Percentiles rank a stretch among this genome's conserved stretches.
phyloP scores from a whole-genome alignment of 139 green algal species.

The Micractinium conductrix region DNA sequence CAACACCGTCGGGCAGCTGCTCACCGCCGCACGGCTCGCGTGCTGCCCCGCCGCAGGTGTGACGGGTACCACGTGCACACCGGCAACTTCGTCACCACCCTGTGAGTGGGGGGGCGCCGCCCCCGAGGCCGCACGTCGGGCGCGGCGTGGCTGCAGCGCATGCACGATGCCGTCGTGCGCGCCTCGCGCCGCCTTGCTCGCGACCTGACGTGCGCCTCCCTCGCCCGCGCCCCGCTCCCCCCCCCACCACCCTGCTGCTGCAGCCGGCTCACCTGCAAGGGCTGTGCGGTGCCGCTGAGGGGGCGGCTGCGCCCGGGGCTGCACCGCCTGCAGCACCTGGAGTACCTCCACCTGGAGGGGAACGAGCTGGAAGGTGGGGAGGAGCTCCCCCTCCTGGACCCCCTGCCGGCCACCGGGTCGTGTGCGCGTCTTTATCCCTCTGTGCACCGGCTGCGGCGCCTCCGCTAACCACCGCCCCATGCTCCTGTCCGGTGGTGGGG shows the following conservation, averaged over 20 bases:
- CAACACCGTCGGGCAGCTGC: too few relatives aligned
- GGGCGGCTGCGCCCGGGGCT: conserved; percentile 8
- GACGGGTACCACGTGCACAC: not conserved
- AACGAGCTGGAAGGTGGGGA: conserved; percentile 13
- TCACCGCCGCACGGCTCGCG: too few relatives aligned
- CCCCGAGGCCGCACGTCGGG: not conserved
- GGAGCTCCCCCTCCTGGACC: too few relatives aligned
- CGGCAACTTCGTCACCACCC: conserved; percentile 23
- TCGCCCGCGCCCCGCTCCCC: not conserved
- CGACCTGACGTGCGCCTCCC: not conserved
- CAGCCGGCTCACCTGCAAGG: conserved; percentile 8
- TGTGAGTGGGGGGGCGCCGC: not conserved
- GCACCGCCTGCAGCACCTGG: conserved; percentile 14
- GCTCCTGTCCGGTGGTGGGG: too few relatives aligned
- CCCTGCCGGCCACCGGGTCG: too few relatives aligned
- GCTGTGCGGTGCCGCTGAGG: conserved; percentile 6
- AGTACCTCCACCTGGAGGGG: not conserved
- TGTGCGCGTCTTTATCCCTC: too few relatives aligned
- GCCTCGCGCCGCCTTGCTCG: not conserved
- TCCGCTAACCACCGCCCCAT: too few relatives aligned
- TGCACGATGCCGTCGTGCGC: not conserved
- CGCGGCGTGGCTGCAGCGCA: not conserved
- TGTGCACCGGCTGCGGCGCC: too few relatives aligned
- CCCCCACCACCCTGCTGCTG: not conserved
- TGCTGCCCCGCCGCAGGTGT: not conserved